A percentile compares a stretch with the other conserved stretches of the same genome.
phyloP scores from a whole-genome alignment of 257 asterid species.

The Ilex aquifolium region DNA sequence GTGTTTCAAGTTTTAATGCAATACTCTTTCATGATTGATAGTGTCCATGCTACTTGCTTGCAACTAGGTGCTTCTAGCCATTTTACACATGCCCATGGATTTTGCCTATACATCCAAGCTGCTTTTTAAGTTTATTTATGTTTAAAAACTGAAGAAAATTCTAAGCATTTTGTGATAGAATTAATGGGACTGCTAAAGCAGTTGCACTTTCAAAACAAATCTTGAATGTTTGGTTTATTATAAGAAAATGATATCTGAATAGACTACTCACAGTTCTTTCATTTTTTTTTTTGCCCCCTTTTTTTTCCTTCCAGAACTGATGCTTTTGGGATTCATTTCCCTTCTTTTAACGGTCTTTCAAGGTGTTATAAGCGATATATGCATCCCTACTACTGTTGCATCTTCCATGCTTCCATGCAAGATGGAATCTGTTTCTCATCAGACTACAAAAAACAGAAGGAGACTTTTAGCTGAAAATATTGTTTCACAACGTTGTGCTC shows the following conservation, averaged over 20 bases:
- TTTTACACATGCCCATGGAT: too few relatives aligned
- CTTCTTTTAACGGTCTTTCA: constrained; percentile 69
- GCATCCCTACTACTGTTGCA: constrained; percentile 48
- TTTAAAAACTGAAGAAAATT: too few relatives aligned
- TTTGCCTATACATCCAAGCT: too few relatives aligned
- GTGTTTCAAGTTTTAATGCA: too few relatives aligned
- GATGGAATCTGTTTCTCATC: constrained; percentile 6
- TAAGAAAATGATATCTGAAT: background rate
- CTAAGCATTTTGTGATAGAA: too few relatives aligned
- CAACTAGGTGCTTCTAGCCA: too few relatives aligned
- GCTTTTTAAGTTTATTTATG: too few relatives aligned
- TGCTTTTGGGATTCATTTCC: constrained; percentile 91
- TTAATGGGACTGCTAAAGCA: too few relatives aligned
- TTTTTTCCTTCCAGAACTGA: constrained; percentile 50
- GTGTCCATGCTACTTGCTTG: too few relatives aligned
- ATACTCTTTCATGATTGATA: too few relatives aligned
- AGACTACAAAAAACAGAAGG: constrained; percentile 14
- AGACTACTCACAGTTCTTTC: background rate
- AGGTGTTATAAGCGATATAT: constrained; percentile 43
- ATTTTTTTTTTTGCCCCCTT: too few relatives aligned
- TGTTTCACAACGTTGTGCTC: constrained; percentile 27
- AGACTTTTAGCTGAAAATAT: constrained; percentile 38
- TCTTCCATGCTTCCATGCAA: constrained; percentile 78
- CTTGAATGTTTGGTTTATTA: background rate
- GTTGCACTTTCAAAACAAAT: background rate